phyloP scores from a whole-genome alignment of 257 asterid genomes.

The Forsythia suspensa region DNA sequence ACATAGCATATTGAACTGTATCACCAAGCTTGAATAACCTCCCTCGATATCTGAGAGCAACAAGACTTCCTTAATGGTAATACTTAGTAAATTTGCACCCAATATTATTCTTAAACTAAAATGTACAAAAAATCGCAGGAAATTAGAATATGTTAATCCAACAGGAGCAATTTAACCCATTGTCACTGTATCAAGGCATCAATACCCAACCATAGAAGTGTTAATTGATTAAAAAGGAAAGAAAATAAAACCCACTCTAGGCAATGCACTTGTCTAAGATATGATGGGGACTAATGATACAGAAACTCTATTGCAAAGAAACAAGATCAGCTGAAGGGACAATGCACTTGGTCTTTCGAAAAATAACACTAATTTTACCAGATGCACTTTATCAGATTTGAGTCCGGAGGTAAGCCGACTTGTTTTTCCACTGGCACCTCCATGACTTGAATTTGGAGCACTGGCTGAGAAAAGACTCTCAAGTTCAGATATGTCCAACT shows the following conservation, averaged over 20 bases:
- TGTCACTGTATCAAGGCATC: neutral
- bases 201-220: neutral
- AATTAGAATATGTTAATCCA: neutral
- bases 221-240: neutral
- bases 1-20: neutral
- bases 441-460: conserved; percentile 44
- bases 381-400: conserved; percentile 73
- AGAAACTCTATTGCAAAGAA: neutral
- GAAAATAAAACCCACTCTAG: neutral
- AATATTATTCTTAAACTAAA: neutral
- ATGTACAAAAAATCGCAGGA: neutral
- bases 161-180: neutral
- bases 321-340: neutral
- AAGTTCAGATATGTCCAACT: conserved; percentile 76
- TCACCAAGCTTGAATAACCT: neutral
- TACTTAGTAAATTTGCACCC: neutral
- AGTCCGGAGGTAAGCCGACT: conserved; percentile 45
- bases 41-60: neutral
- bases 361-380: conserved; percentile 41
- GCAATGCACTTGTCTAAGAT: conserved; percentile 7
- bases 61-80: neutral
- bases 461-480: conserved; percentile 83
- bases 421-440: conserved; percentile 36
- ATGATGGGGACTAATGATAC: neutral
- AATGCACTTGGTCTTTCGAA: neutral